Conservation (phyloP, 768 basidiomycete genomes). For the Rhizopogon vulgaris region DNA sequence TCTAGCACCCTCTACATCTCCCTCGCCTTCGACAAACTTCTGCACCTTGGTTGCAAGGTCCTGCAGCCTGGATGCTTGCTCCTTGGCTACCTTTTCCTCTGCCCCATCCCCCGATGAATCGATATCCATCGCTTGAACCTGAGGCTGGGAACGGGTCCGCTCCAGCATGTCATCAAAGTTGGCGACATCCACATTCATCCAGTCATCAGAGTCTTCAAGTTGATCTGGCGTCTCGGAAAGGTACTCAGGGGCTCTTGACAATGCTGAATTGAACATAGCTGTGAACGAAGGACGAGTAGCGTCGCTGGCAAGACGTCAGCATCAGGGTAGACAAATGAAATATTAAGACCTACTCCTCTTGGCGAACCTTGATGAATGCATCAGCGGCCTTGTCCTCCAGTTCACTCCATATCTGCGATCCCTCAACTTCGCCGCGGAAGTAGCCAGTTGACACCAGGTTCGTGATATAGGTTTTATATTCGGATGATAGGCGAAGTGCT, state of each 20-base stretch:
- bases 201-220: constrained; percentile 73
- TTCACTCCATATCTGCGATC: constrained; percentile 68
- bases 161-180: constrained; percentile 73
- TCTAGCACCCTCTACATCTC: constrained; percentile 80
- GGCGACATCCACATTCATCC: constrained; percentile 77
- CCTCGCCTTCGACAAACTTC: constrained; percentile 85
- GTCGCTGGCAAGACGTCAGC: constrained; percentile 31
- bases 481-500: constrained; percentile 55
- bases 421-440: constrained; percentile 74
- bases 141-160: constrained; percentile 24
- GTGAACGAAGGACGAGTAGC: constrained; percentile 73
- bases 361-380: constrained; percentile 56
- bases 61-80: constrained; percentile 66
- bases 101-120: constrained; percentile 27
- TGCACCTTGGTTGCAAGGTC: constrained; percentile 82
- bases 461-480: constrained; percentile 66
- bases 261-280: constrained; percentile 57
- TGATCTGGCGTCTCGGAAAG: constrained; percentile 10
- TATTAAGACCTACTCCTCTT: constrained; percentile 54
- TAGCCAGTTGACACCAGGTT: constrained; percentile 62
- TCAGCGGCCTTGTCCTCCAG: constrained; percentile 67
- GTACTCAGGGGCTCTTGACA: constrained; percentile 36
- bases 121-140: constrained; percentile 43
- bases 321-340: neutral
- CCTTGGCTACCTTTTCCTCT: constrained; percentile 45